Evolutionary conservation across 371 early-diverging fungal genomes (phyloP).

Genomic region (Lichtheimia hyalospora): DNA sequence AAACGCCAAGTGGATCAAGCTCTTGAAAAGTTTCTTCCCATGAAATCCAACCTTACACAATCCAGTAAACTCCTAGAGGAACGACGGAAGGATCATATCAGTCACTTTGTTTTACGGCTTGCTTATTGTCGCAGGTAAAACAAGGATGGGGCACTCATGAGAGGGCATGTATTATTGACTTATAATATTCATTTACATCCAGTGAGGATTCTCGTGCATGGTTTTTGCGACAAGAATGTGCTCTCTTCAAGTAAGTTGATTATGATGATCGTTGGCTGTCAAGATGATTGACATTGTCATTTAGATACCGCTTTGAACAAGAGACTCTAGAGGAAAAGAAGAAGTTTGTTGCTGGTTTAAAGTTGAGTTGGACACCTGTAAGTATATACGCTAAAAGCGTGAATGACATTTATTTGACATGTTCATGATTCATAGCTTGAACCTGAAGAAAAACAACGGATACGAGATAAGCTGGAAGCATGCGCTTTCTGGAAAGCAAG

Average conservation of each 20-base stretch:
- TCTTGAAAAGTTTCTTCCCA: conserved; percentile 68
- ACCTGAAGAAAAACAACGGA: conserved; percentile 17
- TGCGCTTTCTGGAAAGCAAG: conserved; percentile 15
- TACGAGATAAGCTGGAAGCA: conserved; percentile 32
- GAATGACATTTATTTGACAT: not conserved
- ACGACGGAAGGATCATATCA: conserved; percentile 89
- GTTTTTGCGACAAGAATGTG: conserved; percentile 87
- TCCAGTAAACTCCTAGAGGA: conserved; percentile 57
- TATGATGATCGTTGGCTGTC: not conserved
- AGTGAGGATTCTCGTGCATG: conserved; percentile 86
- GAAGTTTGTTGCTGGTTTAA: conserved; percentile 52
- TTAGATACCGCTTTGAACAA: conserved; percentile 56
- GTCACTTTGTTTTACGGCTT: conserved; percentile 91
- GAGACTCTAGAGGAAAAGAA: conserved; percentile 57
- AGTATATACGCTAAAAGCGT: not conserved
- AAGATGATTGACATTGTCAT: conserved; percentile 1
- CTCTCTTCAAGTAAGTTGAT: conserved; percentile 71
- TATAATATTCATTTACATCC: not conserved
- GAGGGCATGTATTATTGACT: not conserved
- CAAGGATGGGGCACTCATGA: not conserved
- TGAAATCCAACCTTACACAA: conserved; percentile 51
- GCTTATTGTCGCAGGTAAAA: conserved; percentile 86
- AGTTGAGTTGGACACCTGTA: conserved; percentile 61
- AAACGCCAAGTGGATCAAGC: conserved; percentile 57
- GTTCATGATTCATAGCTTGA: conserved; percentile 8